A percentile compares a stretch with the other conserved stretches of the same genome.
Evolutionary conservation across 2,329 filamentous ascomycete genomes (phyloP).

Genomic region (Knoxdaviesia capensis): DNA sequence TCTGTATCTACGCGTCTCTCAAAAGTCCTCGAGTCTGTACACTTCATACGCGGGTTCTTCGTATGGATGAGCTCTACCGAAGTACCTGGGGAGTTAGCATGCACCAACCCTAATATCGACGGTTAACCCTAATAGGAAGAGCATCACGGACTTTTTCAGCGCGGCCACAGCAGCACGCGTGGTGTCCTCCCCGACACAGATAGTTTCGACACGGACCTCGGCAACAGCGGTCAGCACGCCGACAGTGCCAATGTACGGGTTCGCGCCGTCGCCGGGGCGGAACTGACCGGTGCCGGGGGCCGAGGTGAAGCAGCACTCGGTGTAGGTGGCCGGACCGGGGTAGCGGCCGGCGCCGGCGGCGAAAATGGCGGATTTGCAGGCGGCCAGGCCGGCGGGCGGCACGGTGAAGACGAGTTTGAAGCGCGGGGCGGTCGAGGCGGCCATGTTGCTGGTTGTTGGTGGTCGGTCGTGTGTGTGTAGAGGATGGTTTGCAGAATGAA

Average conservation of each 20-base stretch:
- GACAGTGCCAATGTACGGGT: slow-evolving; percentile 39
- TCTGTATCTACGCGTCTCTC: not conserved
- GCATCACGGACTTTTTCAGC: slow-evolving; percentile 36
- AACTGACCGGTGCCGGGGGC: slow-evolving; percentile 42
- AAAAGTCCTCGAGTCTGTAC: slow-evolving; percentile 26
- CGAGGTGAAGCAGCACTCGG: slow-evolving; percentile 30
- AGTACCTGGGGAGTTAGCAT: slow-evolving; percentile 7
- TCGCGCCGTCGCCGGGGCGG: slow-evolving; percentile 37
- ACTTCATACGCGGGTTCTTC: slow-evolving; percentile 30
- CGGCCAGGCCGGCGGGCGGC: slow-evolving; percentile 20
- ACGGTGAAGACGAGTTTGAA: slow-evolving; percentile 29
- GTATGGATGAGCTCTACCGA: slow-evolving; percentile 26
- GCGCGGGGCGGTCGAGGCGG: too few species aligned
- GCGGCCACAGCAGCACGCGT: slow-evolving; percentile 36
- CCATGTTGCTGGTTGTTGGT: too few species aligned
- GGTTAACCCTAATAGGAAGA: slow-evolving; percentile 1
- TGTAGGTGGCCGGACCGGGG: slow-evolving; percentile 29
- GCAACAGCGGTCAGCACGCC: slow-evolving; percentile 36
- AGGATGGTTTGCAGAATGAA: too few species aligned
- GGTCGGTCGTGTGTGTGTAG: too few species aligned
- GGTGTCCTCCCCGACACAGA: slow-evolving; percentile 38
- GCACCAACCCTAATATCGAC: not conserved
- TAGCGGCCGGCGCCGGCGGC: slow-evolving; percentile 35
- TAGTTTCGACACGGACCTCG: slow-evolving; percentile 41
- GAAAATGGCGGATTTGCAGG: slow-evolving; percentile 34